Conservation (phyloP, 2,329 filamentous ascomycete genomes). For the Paecilomyces formosus region DNA sequence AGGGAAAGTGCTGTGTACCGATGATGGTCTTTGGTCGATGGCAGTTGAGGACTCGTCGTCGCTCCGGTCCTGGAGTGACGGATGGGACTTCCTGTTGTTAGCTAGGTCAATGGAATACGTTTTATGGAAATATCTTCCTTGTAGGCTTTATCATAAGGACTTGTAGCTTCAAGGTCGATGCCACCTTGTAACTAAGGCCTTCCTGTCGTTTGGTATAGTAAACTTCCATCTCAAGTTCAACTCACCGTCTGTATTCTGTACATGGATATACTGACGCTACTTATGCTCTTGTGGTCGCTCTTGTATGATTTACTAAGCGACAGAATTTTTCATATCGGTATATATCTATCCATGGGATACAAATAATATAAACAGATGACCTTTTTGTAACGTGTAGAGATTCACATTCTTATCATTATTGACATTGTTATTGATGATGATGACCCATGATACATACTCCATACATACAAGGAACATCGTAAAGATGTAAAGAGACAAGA, state of each 20-base stretch:
- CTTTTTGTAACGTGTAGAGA: too few relatives aligned
- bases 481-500: not conserved
- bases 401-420: not conserved
- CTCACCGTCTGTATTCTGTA: not conserved
- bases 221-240: not conserved
- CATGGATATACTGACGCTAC: too few relatives aligned
- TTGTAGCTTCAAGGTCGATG: too few relatives aligned
- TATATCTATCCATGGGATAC: too few relatives aligned
- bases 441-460: not conserved
- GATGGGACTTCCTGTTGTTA: not conserved
- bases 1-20: not conserved
- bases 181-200: not conserved
- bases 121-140: not conserved
- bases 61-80: not conserved
- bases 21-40: not conserved
- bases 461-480: not conserved
- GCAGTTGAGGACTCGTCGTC: not conserved
- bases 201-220: not conserved
- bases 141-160: too few relatives aligned
- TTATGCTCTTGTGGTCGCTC: too few relatives aligned
- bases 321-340: too few relatives aligned
- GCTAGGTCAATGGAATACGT: not conserved
- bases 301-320: too few relatives aligned
- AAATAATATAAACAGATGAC: too few relatives aligned
- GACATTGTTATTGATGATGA: not conserved